phyloP scores from a whole-genome alignment of 306 rosid species.

The Begonia loranthoides region DNA sequence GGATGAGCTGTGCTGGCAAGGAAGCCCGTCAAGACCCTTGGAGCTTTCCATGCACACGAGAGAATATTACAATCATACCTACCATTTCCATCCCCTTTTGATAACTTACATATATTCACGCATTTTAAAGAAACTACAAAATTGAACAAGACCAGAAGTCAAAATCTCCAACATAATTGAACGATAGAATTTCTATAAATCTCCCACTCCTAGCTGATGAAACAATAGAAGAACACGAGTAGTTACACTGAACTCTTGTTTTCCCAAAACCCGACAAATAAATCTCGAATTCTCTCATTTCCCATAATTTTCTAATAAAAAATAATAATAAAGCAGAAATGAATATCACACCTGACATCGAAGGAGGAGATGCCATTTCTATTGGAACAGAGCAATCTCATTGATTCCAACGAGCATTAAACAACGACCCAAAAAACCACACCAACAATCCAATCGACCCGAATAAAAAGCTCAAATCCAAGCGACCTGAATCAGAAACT shows the following conservation, averaged over 20 bases:
- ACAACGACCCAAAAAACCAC: constrained; percentile 10
- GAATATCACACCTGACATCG: constrained; percentile 57
- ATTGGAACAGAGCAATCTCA: constrained; percentile 47
- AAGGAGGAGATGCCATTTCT: constrained; percentile 76
- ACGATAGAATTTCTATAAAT: constrained; percentile 6
- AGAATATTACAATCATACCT: constrained; percentile 67
- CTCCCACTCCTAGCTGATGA: constrained; percentile 5
- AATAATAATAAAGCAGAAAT: constrained; percentile 11
- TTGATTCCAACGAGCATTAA: constrained; percentile 54
- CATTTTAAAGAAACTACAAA: constrained; percentile 84
- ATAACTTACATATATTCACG: constrained; percentile 63
- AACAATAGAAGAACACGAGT: not conserved
- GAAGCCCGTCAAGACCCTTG: constrained; percentile 83
- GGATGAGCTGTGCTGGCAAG: constrained; percentile 84
- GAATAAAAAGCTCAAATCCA: constrained; percentile 6
- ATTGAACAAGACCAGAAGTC: constrained; percentile 15
- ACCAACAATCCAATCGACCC: constrained; percentile 5
- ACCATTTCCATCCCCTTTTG: constrained; percentile 70
- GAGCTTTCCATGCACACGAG: constrained; percentile 91
- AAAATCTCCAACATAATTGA: constrained; percentile 11
- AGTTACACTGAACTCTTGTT: not conserved
- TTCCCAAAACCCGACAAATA: not conserved
- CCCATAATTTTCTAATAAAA: constrained; percentile 13
- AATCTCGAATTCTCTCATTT: constrained; percentile 2
- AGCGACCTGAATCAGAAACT: constrained; percentile 5